Conservation (phyloP, 2,329 filamentous ascomycete species). For the Cercospora brassicicola region DNA sequence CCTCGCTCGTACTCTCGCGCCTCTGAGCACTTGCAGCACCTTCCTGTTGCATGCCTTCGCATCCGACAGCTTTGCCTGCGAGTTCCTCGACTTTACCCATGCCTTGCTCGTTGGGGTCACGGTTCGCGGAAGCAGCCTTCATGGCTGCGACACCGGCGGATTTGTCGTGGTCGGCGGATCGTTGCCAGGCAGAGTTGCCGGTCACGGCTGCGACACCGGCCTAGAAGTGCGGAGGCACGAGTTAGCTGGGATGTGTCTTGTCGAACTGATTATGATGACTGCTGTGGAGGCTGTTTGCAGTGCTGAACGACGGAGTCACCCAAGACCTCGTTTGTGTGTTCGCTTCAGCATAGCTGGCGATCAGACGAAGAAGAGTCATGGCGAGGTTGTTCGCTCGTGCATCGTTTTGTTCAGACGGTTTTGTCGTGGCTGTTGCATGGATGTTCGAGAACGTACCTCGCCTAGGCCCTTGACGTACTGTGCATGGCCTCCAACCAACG, state of each 20-base stretch:
- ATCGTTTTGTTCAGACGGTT: not conserved
- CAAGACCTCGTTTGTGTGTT: not conserved
- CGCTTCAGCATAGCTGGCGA: not conserved
- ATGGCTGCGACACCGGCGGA: constrained; percentile 61
- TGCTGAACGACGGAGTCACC: not conserved
- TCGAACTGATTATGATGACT: not conserved
- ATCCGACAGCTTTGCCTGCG: constrained; percentile 63
- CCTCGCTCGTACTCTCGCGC: not conserved
- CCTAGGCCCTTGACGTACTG: constrained; percentile 69
- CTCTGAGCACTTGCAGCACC: constrained; percentile 51
- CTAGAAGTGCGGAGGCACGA: constrained; percentile 40
- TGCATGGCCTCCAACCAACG: constrained; percentile 63
- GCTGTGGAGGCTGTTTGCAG: not conserved
- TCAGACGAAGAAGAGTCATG: not conserved
- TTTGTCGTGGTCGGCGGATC: constrained; percentile 65
- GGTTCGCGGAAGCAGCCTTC: constrained; percentile 59
- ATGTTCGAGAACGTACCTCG: constrained; percentile 56
- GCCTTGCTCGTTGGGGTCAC: constrained; percentile 56
- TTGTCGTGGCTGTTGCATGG: not conserved
- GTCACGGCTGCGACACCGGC: constrained; percentile 61
- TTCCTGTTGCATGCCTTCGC: constrained; percentile 68
- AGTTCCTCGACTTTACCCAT: constrained; percentile 65
- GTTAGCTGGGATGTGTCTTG: constrained; percentile 4
- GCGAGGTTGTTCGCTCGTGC: not conserved
- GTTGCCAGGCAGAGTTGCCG: constrained; percentile 63